Evolutionary conservation across 2,329 filamentous ascomycete species (phyloP).

Genomic region (Xylaria sp.): DNA sequence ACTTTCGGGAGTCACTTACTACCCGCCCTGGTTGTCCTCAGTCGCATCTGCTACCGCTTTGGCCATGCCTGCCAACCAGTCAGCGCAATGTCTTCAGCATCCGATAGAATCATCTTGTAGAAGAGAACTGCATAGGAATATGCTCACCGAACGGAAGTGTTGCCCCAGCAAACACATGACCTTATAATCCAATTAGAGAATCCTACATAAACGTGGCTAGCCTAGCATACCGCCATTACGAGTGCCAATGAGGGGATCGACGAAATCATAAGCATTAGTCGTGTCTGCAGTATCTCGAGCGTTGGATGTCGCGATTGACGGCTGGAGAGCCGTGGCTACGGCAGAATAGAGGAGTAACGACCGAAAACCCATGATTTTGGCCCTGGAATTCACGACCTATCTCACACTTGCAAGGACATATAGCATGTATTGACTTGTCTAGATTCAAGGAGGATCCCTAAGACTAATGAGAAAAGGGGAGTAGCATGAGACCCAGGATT

Average conservation of each 20-base stretch:
- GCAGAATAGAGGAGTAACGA: conserved; percentile 25
- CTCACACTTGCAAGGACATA: not conserved
- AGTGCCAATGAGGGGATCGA: conserved; percentile 50
- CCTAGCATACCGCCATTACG: conserved; percentile 47
- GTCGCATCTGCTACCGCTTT: conserved; percentile 50
- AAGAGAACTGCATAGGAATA: not conserved
- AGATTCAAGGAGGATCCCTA: not conserved
- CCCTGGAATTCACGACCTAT: conserved; percentile 5
- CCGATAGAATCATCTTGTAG: not conserved
- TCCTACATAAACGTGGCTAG: not conserved
- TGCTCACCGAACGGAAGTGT: conserved; percentile 48
- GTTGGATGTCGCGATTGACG: conserved; percentile 27
- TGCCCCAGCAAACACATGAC: conserved; percentile 51
- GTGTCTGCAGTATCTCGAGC: conserved; percentile 28
- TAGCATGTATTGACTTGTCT: not conserved
- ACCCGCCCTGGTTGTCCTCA: conserved; percentile 49
- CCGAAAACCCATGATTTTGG: conserved; percentile 30
- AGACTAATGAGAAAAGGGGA: not conserved
- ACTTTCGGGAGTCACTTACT: conserved; percentile 27
- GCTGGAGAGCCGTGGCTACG: conserved; percentile 22
- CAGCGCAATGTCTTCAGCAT: conserved; percentile 2
- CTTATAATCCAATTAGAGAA: conserved; percentile 39
- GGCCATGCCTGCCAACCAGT: conserved; percentile 46
- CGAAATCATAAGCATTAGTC: conserved; percentile 44
- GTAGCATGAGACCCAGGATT: not conserved